Conservation (phyloP, 352 stramenopile species). For the Pythium biforme region DNA sequence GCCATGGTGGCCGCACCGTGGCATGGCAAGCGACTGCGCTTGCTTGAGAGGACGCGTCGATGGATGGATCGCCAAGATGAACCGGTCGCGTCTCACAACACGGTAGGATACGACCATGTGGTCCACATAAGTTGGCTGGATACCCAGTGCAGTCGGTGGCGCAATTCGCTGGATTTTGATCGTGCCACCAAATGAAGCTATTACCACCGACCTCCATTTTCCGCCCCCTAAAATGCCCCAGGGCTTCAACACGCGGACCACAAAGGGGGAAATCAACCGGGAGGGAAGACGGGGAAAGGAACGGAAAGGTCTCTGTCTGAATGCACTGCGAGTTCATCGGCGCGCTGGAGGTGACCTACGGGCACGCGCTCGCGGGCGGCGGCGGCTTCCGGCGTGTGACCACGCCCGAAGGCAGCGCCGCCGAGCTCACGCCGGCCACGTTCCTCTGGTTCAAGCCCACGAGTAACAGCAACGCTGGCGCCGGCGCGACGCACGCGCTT, state of each 20-base stretch:
- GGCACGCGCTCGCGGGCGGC: slow-evolving; percentile 75
- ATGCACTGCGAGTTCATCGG: slow-evolving; percentile 78
- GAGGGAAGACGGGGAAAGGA: background rate
- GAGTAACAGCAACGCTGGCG: too few species aligned
- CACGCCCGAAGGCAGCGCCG: slow-evolving; percentile 62
- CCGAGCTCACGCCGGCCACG: slow-evolving; percentile 76
- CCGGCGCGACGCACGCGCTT: too few species aligned
- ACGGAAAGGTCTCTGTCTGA: background rate
- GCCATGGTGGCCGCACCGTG: background rate
- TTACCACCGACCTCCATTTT: slow-evolving; percentile 8
- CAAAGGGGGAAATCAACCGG: background rate
- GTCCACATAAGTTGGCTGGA: background rate
- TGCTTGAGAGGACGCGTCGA: too few species aligned
- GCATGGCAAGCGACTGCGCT: too few species aligned
- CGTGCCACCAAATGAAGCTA: background rate
- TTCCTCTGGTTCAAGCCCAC: slow-evolving; percentile 85
- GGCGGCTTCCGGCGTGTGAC: slow-evolving; percentile 84
- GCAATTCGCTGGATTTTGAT: background rate
- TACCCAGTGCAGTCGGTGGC: slow-evolving; percentile 9
- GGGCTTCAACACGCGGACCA: slow-evolving; percentile 20
- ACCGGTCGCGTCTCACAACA: slow-evolving; percentile 2
- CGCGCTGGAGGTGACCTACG: slow-evolving; percentile 83
- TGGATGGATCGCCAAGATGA: too few species aligned
- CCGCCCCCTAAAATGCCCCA: slow-evolving; percentile 2
- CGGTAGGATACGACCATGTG: background rate